Percentiles rank a stretch among this genome's conserved stretches.
Conservation (phyloP, 352 stramenopile species). For the Paralagenidium karlingii region DNA sequence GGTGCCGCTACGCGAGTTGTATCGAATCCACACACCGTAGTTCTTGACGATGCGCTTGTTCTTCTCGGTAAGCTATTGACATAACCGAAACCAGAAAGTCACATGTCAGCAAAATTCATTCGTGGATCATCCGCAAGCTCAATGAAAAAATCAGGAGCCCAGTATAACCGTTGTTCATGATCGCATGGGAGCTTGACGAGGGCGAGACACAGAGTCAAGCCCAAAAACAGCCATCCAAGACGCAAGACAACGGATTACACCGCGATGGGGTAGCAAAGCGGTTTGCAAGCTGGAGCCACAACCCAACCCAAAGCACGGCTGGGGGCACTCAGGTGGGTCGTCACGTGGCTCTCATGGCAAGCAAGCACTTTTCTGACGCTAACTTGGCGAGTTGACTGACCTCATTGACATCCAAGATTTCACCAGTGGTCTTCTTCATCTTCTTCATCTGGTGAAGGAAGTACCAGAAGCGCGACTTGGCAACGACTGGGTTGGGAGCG, state of each 20-base stretch:
- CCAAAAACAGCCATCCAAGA: slow-evolving; percentile 9
- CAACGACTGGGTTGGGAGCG: slow-evolving; percentile 93
- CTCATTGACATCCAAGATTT: slow-evolving; percentile 99
- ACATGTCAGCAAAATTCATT: slow-evolving; percentile 5
- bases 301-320: no score
- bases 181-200: no score
- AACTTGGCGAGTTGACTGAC: slow-evolving; percentile 28
- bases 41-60: slow-evolving; percentile 98
- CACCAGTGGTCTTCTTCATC: slow-evolving; percentile 99
- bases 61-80: slow-evolving; percentile 91
- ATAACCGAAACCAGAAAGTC: slow-evolving; percentile 2
- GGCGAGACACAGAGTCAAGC: not conserved
- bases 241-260: slow-evolving; percentile 69
- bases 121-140: no score
- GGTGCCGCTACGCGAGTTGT: slow-evolving; percentile 98
- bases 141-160: no score
- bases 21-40: slow-evolving; percentile 99
- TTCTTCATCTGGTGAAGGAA: slow-evolving; percentile 99
- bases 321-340: slow-evolving; percentile 8
- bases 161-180: no score
- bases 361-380: slow-evolving; percentile 46
- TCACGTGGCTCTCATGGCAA: slow-evolving; percentile 58
- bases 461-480: slow-evolving; percentile 99
- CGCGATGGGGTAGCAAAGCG: slow-evolving; percentile 33
- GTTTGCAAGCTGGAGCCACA: slow-evolving; percentile 75